A percentile compares a stretch with the other conserved stretches of the same genome.
phyloP scores from a whole-genome alignment of 2,329 filamentous ascomycete species.

The Acephala macrosclerotiorum region DNA sequence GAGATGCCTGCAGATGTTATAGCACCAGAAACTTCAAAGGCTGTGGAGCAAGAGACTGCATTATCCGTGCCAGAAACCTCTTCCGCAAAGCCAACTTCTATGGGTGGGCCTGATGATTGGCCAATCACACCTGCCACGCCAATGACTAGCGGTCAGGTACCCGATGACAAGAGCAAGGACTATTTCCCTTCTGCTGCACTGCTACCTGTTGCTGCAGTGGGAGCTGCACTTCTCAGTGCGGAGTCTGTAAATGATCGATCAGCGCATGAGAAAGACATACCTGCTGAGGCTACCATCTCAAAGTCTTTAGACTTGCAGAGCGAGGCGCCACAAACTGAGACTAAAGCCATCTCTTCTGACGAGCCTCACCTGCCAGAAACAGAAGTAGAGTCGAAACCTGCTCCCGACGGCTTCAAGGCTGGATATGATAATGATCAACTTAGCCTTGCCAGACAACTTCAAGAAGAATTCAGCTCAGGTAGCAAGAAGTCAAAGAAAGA shows the following conservation, averaged over 20 bases:
- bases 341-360: no score
- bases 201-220: slow-evolving; percentile 27
- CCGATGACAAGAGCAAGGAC: slow-evolving; percentile 23
- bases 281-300: slow-evolving; percentile 14
- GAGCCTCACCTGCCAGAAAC: neutral
- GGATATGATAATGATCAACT: slow-evolving; percentile 40
- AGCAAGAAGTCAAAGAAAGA: slow-evolving; percentile 41
- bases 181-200: slow-evolving; percentile 28
- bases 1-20: slow-evolving; percentile 6
- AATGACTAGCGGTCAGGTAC: slow-evolving; percentile 21
- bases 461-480: slow-evolving; percentile 37
- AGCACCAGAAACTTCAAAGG: neutral
- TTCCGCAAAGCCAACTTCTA: slow-evolving; percentile 32
- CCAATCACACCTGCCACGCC: slow-evolving; percentile 34
- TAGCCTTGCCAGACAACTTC: slow-evolving; percentile 38
- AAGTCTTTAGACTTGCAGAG: slow-evolving; percentile 19
- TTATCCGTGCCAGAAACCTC: slow-evolving; percentile 18
- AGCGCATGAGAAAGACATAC: slow-evolving; percentile 13
- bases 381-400: slow-evolving; percentile 17
- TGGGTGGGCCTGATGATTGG: slow-evolving; percentile 35
- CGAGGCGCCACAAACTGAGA: neutral
- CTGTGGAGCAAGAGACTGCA: slow-evolving; percentile 12
- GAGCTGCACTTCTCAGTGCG: slow-evolving; percentile 25
- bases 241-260: slow-evolving; percentile 14
- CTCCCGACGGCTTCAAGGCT: slow-evolving; percentile 34